Evolutionary conservation across 179 eudicot genomes (phyloP).

Genomic region (Beta macrorhiza): DNA sequence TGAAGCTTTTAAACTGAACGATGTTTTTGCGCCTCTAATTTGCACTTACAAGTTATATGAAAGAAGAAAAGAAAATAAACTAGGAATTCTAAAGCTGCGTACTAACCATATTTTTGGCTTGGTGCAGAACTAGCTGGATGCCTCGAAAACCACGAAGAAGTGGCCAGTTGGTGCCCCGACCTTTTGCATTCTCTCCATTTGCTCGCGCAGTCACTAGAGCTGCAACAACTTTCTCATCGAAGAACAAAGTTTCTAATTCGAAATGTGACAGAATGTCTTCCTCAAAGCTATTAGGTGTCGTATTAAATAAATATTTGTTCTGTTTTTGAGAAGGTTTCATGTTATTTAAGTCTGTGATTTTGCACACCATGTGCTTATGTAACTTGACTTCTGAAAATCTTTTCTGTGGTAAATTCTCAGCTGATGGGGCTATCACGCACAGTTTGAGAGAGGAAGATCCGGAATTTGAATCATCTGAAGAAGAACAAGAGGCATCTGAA

Average conservation of each 20-base stretch:
- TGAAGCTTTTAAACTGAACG: neutral
- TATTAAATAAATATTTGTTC: neutral
- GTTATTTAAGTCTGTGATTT: neutral
- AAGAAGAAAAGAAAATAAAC: neutral
- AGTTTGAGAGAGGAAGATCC: slow-evolving; percentile 20
- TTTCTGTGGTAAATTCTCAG: slow-evolving; percentile 16
- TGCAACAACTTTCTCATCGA: slow-evolving; percentile 16
- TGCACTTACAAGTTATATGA: neutral
- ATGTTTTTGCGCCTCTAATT: neutral
- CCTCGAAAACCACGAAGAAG: slow-evolving; percentile 42
- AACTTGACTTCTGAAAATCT: neutral
- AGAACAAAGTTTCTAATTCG: slow-evolving; percentile 14
- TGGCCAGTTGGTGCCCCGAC: slow-evolving; percentile 22
- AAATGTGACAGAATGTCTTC: slow-evolving; percentile 18
- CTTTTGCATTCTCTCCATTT: slow-evolving; percentile 35
- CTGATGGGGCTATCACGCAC: slow-evolving; percentile 13
- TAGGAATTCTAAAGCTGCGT: neutral
- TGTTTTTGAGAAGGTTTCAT: neutral
- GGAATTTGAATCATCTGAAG: slow-evolving; percentile 33
- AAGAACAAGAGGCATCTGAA: slow-evolving; percentile 23
- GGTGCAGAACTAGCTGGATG: slow-evolving; percentile 25
- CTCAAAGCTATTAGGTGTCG: slow-evolving; percentile 26
- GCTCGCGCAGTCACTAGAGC: slow-evolving; percentile 35
- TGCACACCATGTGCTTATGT: neutral
- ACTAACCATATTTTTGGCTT: neutral